These are phyloP conservation scores for Achaetomiella virescens DNA, from an alignment of 495 filamentous ascomycete genomes.

Conservation along the genomic window DNA sequence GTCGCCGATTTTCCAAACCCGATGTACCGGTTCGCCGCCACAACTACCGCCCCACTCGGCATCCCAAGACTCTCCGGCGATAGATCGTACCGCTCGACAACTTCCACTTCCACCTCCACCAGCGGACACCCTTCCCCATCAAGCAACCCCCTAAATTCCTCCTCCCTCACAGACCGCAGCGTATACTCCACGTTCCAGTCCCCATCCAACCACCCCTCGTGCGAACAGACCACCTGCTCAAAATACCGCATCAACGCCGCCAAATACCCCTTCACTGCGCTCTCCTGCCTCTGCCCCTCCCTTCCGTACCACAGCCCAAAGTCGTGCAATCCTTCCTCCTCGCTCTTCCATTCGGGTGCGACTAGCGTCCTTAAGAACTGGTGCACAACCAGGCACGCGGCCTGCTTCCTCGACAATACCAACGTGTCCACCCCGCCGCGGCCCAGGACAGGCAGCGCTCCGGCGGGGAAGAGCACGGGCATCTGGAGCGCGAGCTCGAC, in stretches of 20 bases:
- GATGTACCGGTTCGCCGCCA: constrained; percentile 21
- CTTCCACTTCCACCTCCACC: constrained; percentile 1
- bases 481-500: neutral
- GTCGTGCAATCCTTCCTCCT: constrained; percentile 20
- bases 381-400: constrained; percentile 18
- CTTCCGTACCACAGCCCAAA: constrained; percentile 23
- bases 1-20: constrained; percentile 25
- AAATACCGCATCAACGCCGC: constrained; percentile 16
- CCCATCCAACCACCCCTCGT: neutral
- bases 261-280: constrained; percentile 17
- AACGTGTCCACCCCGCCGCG: neutral
- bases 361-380: constrained; percentile 19
- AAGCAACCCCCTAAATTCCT: neutral
- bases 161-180: neutral
- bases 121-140: neutral
- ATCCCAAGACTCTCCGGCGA: constrained; percentile 12
- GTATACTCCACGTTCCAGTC: constrained; percentile 10
- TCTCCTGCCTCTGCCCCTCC: constrained; percentile 15
- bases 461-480: neutral
- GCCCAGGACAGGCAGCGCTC: neutral
- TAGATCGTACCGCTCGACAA: constrained; percentile 5
- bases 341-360: constrained; percentile 6
- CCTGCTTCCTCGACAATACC: constrained; percentile 5
- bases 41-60: constrained; percentile 13
- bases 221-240: neutral